These are phyloP conservation scores for Magnaporthales sp. DNA, from an alignment of 2,329 filamentous ascomycete species.

Conservation along the genomic window DNA sequence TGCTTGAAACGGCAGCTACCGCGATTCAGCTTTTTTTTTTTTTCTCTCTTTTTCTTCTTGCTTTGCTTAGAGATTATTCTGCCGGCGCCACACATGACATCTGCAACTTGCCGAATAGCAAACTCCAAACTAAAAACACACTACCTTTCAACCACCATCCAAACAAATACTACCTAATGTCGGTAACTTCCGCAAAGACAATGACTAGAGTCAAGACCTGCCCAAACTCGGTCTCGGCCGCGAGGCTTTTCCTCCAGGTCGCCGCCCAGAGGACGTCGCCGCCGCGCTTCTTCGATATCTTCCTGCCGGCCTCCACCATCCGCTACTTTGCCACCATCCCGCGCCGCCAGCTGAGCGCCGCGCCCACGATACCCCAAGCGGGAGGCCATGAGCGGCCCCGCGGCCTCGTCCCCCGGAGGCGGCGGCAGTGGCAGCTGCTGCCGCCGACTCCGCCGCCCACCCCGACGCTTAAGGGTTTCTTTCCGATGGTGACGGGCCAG, in stretches of 20 bases:
- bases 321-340: neutral
- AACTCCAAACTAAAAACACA: neutral
- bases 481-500: neutral
- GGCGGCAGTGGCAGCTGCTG: neutral
- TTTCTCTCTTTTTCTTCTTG: neutral
- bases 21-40: neutral
- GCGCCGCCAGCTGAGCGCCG: neutral
- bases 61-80: neutral
- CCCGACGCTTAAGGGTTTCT: neutral
- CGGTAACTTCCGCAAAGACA: neutral
- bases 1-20: neutral
- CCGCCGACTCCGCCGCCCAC: neutral
- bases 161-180: neutral
- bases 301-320: slow-evolving; percentile 22
- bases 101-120: neutral
- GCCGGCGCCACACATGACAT: neutral
- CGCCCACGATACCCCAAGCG: slow-evolving; percentile 6
- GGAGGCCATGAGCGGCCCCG: slow-evolving; percentile 2
- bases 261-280: slow-evolving; percentile 4
- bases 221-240: slow-evolving; percentile 15
- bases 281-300: slow-evolving; percentile 29
- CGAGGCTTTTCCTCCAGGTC: slow-evolving; percentile 22
- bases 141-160: neutral
- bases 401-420: neutral
- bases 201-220: slow-evolving; percentile 6